Percentiles rank a stretch among this genome's conserved stretches.
phyloP scores from a whole-genome alignment of 768 basidiomycete genomes.

The Boletus coccyginus region DNA sequence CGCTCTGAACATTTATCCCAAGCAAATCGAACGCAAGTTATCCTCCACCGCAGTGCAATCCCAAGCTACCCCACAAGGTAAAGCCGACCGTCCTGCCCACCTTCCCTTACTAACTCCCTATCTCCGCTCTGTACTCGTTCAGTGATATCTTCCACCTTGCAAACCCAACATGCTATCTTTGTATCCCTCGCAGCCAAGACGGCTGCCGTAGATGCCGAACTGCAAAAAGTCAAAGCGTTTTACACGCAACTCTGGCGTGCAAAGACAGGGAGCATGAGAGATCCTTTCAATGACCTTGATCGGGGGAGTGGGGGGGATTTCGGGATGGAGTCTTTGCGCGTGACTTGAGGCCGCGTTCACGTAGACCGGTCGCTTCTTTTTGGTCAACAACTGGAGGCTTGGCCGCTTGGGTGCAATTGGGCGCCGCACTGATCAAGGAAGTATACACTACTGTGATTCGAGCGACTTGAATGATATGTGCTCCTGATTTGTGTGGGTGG shows the following conservation, averaged over 20 bases:
- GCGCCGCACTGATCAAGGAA: neutral
- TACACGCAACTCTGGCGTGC: slow-evolving; percentile 79
- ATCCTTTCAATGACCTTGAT: slow-evolving; percentile 66
- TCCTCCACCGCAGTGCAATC: slow-evolving; percentile 61
- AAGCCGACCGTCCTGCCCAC: slow-evolving; percentile 3
- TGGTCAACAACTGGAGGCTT: no score
- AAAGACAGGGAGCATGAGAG: slow-evolving; percentile 78
- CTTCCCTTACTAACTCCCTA: neutral
- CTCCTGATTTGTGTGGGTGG: neutral
- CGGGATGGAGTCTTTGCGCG: slow-evolving; percentile 36
- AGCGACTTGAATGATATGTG: neutral
- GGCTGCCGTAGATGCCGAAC: slow-evolving; percentile 66
- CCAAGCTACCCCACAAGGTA: slow-evolving; percentile 76
- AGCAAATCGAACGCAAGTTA: slow-evolving; percentile 75
- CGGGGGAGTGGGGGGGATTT: slow-evolving; percentile 42
- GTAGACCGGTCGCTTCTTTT: neutral
- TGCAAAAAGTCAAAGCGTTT: slow-evolving; percentile 71
- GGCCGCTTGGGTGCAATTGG: no score
- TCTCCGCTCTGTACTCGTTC: neutral
- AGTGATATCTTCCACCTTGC: slow-evolving; percentile 76
- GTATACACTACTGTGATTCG: neutral
- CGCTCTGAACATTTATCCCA: neutral
- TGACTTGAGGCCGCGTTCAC: slow-evolving; percentile 13
- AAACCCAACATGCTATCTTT: slow-evolving; percentile 77
- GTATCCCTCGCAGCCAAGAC: slow-evolving; percentile 75